Conservation (phyloP, 1,284 basidiomycete genomes). For the Ganoderma leucocontextum region DNA sequence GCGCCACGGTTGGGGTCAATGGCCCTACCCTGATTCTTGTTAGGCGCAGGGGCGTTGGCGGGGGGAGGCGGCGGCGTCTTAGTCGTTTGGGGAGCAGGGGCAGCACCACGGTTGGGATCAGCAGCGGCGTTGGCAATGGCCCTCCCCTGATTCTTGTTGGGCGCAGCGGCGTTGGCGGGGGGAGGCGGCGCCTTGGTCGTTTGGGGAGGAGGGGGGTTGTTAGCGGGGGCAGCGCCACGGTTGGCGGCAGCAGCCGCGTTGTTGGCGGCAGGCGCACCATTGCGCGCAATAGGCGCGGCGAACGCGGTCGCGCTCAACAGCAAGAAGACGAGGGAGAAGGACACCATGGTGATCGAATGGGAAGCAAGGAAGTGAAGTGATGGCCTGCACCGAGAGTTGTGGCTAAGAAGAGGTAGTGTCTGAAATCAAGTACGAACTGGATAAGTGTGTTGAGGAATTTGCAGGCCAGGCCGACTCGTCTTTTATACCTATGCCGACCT, state of each 20-base stretch:
- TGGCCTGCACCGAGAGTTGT: not conserved
- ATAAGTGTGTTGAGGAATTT: not conserved
- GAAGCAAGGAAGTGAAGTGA: not conserved
- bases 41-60: too few species aligned
- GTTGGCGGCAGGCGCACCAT: not conserved
- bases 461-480: not conserved
- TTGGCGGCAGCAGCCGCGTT: not conserved
- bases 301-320: constrained; percentile 11
- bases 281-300: constrained; percentile 8
- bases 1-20: not conserved
- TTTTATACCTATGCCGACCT: not conserved
- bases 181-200: not conserved
- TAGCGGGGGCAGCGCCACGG: not conserved
- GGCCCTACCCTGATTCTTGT: not conserved
- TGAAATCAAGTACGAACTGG: not conserved
- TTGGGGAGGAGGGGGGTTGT: not conserved
- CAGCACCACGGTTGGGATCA: not conserved
- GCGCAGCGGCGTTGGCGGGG: not conserved
- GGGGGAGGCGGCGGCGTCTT: not conserved
- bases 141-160: too few species aligned
- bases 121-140: too few species aligned
- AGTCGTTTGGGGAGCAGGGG: not conserved
- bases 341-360: not conserved
- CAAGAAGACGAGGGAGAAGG: constrained; percentile 13
- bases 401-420: not conserved